Conservation (phyloP, 1,284 basidiomycete species). For the Cryptococcus sp. region DNA sequence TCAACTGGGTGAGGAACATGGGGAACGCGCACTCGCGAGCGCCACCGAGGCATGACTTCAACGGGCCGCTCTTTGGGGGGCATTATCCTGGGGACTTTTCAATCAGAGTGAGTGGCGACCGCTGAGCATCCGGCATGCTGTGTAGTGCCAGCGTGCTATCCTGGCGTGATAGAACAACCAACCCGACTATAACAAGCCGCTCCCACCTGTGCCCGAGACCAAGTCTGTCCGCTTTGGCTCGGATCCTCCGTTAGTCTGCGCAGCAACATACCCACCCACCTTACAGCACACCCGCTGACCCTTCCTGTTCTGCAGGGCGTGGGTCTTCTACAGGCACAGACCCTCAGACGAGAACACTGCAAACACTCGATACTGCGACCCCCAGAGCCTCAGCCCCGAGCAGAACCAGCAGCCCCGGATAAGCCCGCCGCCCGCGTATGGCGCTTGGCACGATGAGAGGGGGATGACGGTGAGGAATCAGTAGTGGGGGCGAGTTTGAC, state of each 20-base stretch:
- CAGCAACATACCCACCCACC: neutral
- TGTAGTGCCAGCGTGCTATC: neutral
- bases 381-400: neutral
- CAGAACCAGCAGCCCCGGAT: neutral
- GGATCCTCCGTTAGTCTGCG: conserved; percentile 14
- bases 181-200: conserved; percentile 9
- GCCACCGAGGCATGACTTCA: conserved; percentile 4
- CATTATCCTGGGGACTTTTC: conserved; percentile 18
- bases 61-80: conserved; percentile 17
- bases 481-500: neutral
- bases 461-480: conserved; percentile 8
- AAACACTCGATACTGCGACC: conserved; percentile 19
- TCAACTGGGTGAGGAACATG: conserved; percentile 1
- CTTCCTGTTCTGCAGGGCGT: conserved; percentile 7
- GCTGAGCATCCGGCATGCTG: too few species aligned
- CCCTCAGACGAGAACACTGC: conserved; percentile 18
- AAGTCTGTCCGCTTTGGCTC: conserved; percentile 11
- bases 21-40: conserved; percentile 4
- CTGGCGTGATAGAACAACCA: neutral
- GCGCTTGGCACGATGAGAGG: conserved; percentile 12
- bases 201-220: conserved; percentile 5
- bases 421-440: conserved; percentile 15
- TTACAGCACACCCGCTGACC: neutral
- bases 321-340: conserved; percentile 17
- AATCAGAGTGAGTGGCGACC: conserved; percentile 8